Percentiles rank a stretch among this genome's conserved stretches.
These are phyloP conservation scores for Lachnellula arida DNA, from an alignment of 2,329 filamentous ascomycete species.

Conservation along the genomic window DNA sequence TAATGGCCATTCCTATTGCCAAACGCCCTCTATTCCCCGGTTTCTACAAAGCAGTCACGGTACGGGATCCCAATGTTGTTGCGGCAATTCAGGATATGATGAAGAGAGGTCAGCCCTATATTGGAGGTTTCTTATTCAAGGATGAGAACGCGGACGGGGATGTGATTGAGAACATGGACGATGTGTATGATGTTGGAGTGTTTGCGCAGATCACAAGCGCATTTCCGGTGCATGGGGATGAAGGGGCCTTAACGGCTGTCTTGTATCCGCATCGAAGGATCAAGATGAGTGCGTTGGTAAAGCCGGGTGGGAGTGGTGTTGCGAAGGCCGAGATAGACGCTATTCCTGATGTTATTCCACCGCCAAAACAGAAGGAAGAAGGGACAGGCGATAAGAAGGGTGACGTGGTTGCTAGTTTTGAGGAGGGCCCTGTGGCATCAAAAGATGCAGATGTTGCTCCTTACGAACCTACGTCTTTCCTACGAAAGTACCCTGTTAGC, in stretches of 20 bases:
- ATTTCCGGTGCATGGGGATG: conserved; percentile 84
- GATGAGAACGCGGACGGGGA: conserved; percentile 93
- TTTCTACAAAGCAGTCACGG: conserved; percentile 98
- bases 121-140: conserved; percentile 95
- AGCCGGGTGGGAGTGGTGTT: conserved; percentile 45
- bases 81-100: conserved; percentile 94
- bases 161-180: conserved; percentile 81
- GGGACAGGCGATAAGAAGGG: conserved; percentile 69
- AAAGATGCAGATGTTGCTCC: conserved; percentile 50
- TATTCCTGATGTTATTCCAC: conserved; percentile 55
- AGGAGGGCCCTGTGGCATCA: conserved; percentile 63
- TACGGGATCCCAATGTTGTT: conserved; percentile 86
- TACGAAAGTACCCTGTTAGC: conserved; percentile 87
- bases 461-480: conserved; percentile 86
- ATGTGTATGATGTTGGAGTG: conserved; percentile 93
- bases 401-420: conserved; percentile 94
- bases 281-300: conserved; percentile 77
- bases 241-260: conserved; percentile 82
- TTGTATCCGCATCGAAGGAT: conserved; percentile 95
- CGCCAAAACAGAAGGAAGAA: conserved; percentile 47
- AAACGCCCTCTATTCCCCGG: conserved; percentile 92
- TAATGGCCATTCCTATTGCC: conserved; percentile 94
- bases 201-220: conserved; percentile 98
- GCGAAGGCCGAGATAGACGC: conserved; percentile 47
- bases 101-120: conserved; percentile 93